Evolutionary conservation across 345 rosid genomes (phyloP), one percentile per base, ranked within the genome.

Genomic region (Brassica nigra): DNA sequence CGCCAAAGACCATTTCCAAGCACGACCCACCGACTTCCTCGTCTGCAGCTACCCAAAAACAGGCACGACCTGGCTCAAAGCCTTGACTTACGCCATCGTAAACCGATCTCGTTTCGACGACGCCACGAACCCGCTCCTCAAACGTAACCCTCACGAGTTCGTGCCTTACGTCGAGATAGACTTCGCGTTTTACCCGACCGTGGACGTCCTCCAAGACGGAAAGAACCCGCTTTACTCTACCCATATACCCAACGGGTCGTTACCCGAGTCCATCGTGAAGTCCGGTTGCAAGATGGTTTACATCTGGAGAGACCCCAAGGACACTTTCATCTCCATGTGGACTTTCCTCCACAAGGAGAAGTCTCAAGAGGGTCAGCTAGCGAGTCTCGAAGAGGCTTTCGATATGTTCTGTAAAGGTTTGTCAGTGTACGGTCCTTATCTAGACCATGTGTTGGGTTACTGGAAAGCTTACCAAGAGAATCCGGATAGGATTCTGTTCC

Each of bases 51-150:
- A 76, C 79, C 86, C 86, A 0, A 84, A 84, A 77, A 77, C 82
- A 18, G 84, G 86, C 1, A 84, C 84, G 0, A 84, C 86, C 9
- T 84, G 86, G 86, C 86, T 84, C 73, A 84, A 80, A 42, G 84
- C 86, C 0, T 4, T 84, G 2, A 80, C 82, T 2, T 84, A 63
- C 44, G 80, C 82, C 0, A 84, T 84, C 73, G 76, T 59, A 0
- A 70, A 84, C 3, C 83, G 84, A 1, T 64, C 76, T 36, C 59
- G 80, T 0, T 77, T 70, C 71, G 18, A 57, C 62, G 85, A 82
- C 11, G 34, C 76, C 0, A n/a, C 66, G 0, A 77, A 77, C 70
- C 82, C 79, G 0, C 80, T 80, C 20, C 79, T 69, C 66, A 77
- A 77, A 42, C 68, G 78, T 1, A 68, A 68, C 77, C 84, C 86